Conservation (phyloP, 352 stramenopile genomes). For the Vaucheria bursata region DNA sequence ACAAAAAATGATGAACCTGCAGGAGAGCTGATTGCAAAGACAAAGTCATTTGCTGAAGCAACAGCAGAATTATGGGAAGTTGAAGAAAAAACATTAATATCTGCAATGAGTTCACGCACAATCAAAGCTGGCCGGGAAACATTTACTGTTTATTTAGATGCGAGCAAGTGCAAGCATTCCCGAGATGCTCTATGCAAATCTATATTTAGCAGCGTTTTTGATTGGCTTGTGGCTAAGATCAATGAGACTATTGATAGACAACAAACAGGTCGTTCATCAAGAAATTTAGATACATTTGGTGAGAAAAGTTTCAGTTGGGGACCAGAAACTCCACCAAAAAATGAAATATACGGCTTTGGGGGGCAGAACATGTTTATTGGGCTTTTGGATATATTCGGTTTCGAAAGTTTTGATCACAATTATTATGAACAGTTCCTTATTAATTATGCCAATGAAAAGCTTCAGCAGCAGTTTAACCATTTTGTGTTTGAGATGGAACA, state of each 20-base stretch:
- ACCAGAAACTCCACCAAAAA: not conserved
- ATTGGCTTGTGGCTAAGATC: slow-evolving; percentile 51
- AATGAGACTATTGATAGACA: slow-evolving; percentile 56
- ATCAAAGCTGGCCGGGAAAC: slow-evolving; percentile 40
- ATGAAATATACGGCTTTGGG: not conserved
- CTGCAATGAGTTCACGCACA: slow-evolving; percentile 38
- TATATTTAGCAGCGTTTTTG: slow-evolving; percentile 72
- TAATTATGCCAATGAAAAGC: slow-evolving; percentile 71
- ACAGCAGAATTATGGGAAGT: slow-evolving; percentile 31
- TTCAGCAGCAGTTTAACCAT: slow-evolving; percentile 79
- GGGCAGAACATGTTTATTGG: slow-evolving; percentile 64
- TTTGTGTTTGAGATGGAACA: slow-evolving; percentile 76
- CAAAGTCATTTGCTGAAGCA: slow-evolving; percentile 8
- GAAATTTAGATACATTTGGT: too few relatives aligned
- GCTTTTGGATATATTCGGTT: slow-evolving; percentile 95
- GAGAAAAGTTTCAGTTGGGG: slow-evolving; percentile 15
- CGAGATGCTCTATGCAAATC: slow-evolving; percentile 73
- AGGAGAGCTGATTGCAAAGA: slow-evolving; percentile 16
- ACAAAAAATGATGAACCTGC: slow-evolving; percentile 23
- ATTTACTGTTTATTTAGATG: slow-evolving; percentile 39
- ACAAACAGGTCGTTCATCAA: slow-evolving; percentile 5
- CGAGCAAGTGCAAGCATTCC: slow-evolving; percentile 51
- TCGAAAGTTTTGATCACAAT: slow-evolving; percentile 92
- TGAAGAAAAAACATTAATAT: slow-evolving; percentile 19
- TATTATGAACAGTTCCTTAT: slow-evolving; percentile 84